Evolutionary conservation across 148 eudicot genomes (phyloP).

Genomic region (Vaccinium myrtillus): DNA sequence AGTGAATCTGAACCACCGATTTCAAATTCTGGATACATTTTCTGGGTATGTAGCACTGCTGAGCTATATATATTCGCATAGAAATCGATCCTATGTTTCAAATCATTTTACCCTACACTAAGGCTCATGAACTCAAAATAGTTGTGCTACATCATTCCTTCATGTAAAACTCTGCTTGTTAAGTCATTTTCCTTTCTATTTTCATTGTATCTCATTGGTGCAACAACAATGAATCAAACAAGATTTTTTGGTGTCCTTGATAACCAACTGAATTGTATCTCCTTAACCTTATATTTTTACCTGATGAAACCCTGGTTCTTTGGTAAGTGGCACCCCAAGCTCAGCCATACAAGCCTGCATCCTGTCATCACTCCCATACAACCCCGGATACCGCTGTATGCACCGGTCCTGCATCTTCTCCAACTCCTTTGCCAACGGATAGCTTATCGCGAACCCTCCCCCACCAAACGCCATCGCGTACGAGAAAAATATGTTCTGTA

Average conservation of each 20-base stretch:
- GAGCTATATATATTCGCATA: too few species aligned
- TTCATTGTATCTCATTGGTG: neutral
- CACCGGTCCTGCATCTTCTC: constrained; percentile 39
- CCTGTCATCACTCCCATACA: constrained; percentile 44
- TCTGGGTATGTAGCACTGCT: too few species aligned
- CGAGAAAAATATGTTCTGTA: constrained; percentile 51
- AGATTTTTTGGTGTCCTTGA: neutral
- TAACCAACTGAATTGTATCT: too few species aligned
- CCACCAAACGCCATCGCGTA: constrained; percentile 39
- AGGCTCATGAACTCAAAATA: too few species aligned
- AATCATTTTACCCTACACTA: neutral
- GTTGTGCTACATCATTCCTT: too few species aligned
- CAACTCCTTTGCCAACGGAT: constrained; percentile 35
- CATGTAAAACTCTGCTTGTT: neutral
- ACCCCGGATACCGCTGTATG: constrained; percentile 36
- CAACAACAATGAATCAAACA: neutral
- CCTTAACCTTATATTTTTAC: neutral
- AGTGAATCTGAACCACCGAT: too few species aligned
- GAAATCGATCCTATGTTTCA: neutral
- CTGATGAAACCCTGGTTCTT: constrained; percentile 41
- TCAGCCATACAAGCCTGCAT: constrained; percentile 47
- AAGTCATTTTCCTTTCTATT: neutral
- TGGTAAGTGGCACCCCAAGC: constrained; percentile 35
- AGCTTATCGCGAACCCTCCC: constrained; percentile 41
- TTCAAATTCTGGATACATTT: too few species aligned